Conservation (phyloP, 352 stramenopile species). For the Globisporangium carolinianum region DNA sequence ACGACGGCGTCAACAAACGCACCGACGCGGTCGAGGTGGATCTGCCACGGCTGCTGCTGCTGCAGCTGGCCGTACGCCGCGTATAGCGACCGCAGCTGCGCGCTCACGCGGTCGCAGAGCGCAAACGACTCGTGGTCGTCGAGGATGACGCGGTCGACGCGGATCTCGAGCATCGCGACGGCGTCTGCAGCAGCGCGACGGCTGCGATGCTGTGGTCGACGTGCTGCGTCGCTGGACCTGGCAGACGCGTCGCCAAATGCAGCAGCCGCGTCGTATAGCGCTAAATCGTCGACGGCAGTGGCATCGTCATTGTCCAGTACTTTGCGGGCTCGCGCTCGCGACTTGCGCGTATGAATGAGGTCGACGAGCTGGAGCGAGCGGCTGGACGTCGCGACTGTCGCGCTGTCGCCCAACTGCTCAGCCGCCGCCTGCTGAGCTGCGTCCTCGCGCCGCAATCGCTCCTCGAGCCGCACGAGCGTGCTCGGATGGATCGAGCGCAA, state of each 20-base stretch:
- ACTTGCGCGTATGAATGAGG: conserved; percentile 6
- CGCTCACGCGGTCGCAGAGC: conserved; percentile 52
- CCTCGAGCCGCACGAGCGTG: conserved; percentile 48
- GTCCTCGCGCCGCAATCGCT: conserved; percentile 32
- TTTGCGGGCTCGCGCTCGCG: neutral
- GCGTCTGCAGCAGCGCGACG: neutral
- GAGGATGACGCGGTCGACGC: conserved; percentile 50
- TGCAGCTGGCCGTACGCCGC: conserved; percentile 45
- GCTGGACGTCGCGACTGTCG: neutral
- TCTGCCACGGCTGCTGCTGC: conserved; percentile 38
- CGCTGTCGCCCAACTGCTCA: neutral
- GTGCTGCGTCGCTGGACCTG: no score
- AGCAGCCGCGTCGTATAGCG: neutral
- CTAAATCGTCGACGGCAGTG: no score
- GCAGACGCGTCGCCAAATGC: neutral
- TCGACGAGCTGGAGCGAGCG: neutral
- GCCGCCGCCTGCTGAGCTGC: neutral
- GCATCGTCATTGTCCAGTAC: no score
- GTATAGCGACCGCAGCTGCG: conserved; percentile 53
- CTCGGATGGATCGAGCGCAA: conserved; percentile 30
- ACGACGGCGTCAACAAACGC: conserved; percentile 26
- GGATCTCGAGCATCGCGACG: conserved; percentile 35
- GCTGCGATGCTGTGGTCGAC: no score
- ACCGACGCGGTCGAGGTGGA: conserved; percentile 37
- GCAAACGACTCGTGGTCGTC: conserved; percentile 72